Evolutionary conservation across 2,329 filamentous ascomycete species (phyloP), one percentile per base, ranked within the genome.

Genomic region (Venturia pyrina): DNA sequence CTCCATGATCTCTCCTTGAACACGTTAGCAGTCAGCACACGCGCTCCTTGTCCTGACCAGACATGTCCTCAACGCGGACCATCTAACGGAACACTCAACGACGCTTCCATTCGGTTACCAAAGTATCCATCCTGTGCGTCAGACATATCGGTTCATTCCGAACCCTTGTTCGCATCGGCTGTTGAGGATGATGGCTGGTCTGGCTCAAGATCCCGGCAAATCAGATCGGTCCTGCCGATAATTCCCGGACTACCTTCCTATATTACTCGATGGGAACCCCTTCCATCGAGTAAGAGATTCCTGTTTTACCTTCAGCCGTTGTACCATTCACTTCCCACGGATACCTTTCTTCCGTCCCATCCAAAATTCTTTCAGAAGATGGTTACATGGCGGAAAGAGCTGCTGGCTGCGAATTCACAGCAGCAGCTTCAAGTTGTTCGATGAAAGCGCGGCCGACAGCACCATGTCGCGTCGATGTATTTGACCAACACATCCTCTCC

Each of bases 201-300:
- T 37, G 15, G 15, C 37, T 8, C 19, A 19, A 10, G 19, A 59
- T 59, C 53, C 53, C 24, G 28, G 53, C 11, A 59, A 37, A 10
- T 11, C 37, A 11, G 13, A 59, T 59, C 53, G 17, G 17, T 10
- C 1, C 28, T 7, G 19, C 53, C 53, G 53, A 59, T 59, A 59
- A 19, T 59, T 37, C 37, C 53, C 32, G 53, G 24, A 15, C 13
- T 24, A 17, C 13, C 50, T 34, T 19, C 17, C 24, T 56, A 56
- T 59, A 59, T 59, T 59, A 59, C 53, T 59, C 53, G 32, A 59
- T 37, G 17, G 53, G 28, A 37, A 59, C 53, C 53, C 10, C 28
- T 62, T 21, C 37, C 19, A 62, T 62, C 60, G 60, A 62, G 60
- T 62, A 62, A 62, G 37, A 62, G 37, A 44, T 44, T 34, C 15